phyloP scores from a whole-genome alignment of 2,329 filamentous ascomycete species.

The Chrysoporthe deuterocubensis region DNA sequence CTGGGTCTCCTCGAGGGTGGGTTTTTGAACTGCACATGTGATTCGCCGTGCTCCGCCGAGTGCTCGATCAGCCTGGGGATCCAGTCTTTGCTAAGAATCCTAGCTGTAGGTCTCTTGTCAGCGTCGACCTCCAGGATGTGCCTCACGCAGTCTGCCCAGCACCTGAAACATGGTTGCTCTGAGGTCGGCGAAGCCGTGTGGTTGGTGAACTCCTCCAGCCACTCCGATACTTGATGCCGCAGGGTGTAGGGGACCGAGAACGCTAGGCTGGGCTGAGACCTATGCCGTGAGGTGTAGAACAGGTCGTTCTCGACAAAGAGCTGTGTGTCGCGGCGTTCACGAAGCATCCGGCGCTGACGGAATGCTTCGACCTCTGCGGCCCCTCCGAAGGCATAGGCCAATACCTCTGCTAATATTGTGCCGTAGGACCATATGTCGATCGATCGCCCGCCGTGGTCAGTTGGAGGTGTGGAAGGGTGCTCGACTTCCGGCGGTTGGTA shows the following conservation, averaged over 20 bases:
- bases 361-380: slow-evolving; percentile 6
- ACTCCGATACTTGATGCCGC: not conserved
- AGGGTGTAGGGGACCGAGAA: not conserved
- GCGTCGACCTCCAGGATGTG: slow-evolving; percentile 18
- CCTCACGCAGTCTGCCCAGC: slow-evolving; percentile 21
- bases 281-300: slow-evolving; percentile 13
- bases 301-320: slow-evolving; percentile 10
- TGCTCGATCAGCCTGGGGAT: slow-evolving; percentile 1
- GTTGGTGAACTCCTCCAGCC: slow-evolving; percentile 11
- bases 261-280: not conserved
- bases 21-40: not conserved
- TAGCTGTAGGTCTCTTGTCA: slow-evolving; percentile 6
- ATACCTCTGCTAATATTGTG: slow-evolving; percentile 24
- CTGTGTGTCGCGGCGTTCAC: not conserved
- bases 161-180: slow-evolving; percentile 9
- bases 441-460: not conserved
- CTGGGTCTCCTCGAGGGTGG: not conserved
- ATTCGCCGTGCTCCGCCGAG: not conserved
- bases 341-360: not conserved
- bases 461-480: not conserved
- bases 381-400: slow-evolving; percentile 17
- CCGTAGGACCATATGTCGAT: slow-evolving; percentile 27
- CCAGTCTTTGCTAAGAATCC: slow-evolving; percentile 9
- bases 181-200: not conserved
- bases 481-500: slow-evolving; percentile 26